Base-by-base conservation (phyloP, 2,329 filamentous ascomycete genomes). In the Macroventuria anomochaeta region DNA sequence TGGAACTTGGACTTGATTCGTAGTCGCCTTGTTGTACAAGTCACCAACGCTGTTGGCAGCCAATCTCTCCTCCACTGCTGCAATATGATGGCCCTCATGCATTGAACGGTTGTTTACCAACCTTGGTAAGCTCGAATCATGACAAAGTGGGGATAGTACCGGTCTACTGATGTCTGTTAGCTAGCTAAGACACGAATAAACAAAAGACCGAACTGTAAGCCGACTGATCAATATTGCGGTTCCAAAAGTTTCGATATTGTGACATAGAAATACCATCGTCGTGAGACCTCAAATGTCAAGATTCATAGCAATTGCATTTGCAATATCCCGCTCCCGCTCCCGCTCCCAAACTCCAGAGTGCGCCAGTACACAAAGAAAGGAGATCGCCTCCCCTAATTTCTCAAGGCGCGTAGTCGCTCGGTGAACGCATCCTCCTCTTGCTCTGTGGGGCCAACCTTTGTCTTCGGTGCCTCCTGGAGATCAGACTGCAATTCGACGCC, bases 401-500 rank as follows among this genome's bases (percentile, higher is more conserved):
- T 77, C 70, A 85, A 67, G 20, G 83, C 83, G 53, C 82, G 76
- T 66, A 85, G 73, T 53, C 83, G 75, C 75, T 85, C 82, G 3
- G 81, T 81, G 62, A 93, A 79, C 23, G 86, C 88, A 70, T 93
- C 89, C 74, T 93, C 90, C 72, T 91, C 87, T 70, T 92, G 88
- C 54, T 90, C 85, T 2, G 88, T 89, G 2, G 88, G 88, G 58
- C 89, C 88, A 53, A 81, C 82, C 72, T 82, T 81, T 5, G 78
- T 77, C 66, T 81, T 82, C 15, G 82, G 79, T 7, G 88, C 83
- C 11, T 77, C 77, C 50, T 80, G 79, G 75, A 96, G 86, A 76
- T 95, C 90, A 71, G 88, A 84, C 62, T 86, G 86, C 57, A 96
- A 80, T 75, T 95, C 89, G 46, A 96, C 85, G 47, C 92, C 92